Base-by-base conservation (phyloP, 2,329 filamentous ascomycete genomes). In the Fusarium papillatum region DNA sequence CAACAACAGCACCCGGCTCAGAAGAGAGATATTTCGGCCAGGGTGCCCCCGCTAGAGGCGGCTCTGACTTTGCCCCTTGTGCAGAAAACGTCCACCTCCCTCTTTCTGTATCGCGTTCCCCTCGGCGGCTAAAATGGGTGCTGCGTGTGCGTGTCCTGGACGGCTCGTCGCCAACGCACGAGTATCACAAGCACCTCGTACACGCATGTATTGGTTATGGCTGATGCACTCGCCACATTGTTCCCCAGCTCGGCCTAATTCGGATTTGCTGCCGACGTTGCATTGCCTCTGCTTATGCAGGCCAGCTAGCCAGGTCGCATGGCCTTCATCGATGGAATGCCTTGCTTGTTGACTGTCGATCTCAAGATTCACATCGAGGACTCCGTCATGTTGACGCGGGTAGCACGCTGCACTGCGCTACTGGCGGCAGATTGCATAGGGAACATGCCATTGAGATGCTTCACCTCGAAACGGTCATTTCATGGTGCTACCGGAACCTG, bases 41-140 rank as follows among this genome's bases (percentile, higher is more conserved):
- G 75, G 77, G 66, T n/a, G 64, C 66, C 68, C 64, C 67, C 74
- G 68, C 76, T 61, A 66, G 73, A 74, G 65, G 69, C 76, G 73
- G 69, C 68, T 76, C 70, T 74, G 48, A 29, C 65, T 70, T 72
- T 73, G 38, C 66, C 75, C 70, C 76, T 75, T 57, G 71, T 53
- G 70, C 70, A 34, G 63, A 64, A 55, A 46, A 39, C 59, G 41
- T 76, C 55, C 70, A 78, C 75, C 74, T 79, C 75, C 74, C 74
- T 78, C 67, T 72, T 74, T 75, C 61, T 72, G 71, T 65, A 65
- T 72, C 64, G 60, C 57, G 65, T 74, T 48, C 65, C 64, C 65
- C 41, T 64, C 46, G 50, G 22, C n/a, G 26, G 50, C 72, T 43
- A 46, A 64, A 71, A 53, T 29, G 39, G 24, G 24, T 61, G 62